Percentiles rank a stretch among this genome's conserved stretches.
Conservation (phyloP, 495 filamentous ascomycete genomes). For the Trypethelium eluteriae region DNA sequence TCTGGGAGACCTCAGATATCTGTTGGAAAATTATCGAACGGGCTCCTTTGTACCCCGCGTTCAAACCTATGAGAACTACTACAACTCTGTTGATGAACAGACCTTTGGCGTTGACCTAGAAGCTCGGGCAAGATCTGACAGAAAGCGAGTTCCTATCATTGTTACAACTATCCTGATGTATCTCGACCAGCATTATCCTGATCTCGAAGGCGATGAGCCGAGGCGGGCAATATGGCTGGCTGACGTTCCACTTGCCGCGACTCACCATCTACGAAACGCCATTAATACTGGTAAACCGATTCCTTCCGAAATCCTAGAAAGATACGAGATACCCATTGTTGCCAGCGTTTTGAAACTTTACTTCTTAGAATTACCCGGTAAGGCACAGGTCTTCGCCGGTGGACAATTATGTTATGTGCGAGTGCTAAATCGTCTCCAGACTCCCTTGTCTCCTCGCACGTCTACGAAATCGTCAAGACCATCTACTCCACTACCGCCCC, state of each 20-base stretch:
- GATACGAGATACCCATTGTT: slow-evolving; percentile 88
- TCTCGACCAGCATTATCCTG: slow-evolving; percentile 91
- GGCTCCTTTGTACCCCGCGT: slow-evolving; percentile 86
- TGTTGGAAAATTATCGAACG: slow-evolving; percentile 96
- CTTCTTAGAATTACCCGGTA: slow-evolving; percentile 89
- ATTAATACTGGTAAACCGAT: slow-evolving; percentile 87
- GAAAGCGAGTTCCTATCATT: slow-evolving; percentile 89
- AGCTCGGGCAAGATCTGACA: slow-evolving; percentile 81
- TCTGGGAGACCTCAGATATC: slow-evolving; percentile 79
- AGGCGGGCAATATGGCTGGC: slow-evolving; percentile 88
- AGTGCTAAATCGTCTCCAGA: slow-evolving; percentile 45
- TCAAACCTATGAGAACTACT: slow-evolving; percentile 97
- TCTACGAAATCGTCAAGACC: slow-evolving; percentile 97
- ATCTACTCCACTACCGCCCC: slow-evolving; percentile 83
- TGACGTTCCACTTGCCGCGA: slow-evolving; percentile 78
- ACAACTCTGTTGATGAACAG: slow-evolving; percentile 95
- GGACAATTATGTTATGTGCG: neutral
- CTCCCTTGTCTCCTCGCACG: slow-evolving; percentile 93
- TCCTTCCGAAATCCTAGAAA: slow-evolving; percentile 64
- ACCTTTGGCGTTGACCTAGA: slow-evolving; percentile 97
- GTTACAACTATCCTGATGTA: slow-evolving; percentile 90
- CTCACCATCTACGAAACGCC: slow-evolving; percentile 70
- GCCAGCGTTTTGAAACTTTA: slow-evolving; percentile 93
- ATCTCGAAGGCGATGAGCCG: slow-evolving; percentile 94
- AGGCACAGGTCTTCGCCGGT: slow-evolving; percentile 24